Conservation (phyloP, 1,139 yeast species). For the Kodamaea sp. region DNA sequence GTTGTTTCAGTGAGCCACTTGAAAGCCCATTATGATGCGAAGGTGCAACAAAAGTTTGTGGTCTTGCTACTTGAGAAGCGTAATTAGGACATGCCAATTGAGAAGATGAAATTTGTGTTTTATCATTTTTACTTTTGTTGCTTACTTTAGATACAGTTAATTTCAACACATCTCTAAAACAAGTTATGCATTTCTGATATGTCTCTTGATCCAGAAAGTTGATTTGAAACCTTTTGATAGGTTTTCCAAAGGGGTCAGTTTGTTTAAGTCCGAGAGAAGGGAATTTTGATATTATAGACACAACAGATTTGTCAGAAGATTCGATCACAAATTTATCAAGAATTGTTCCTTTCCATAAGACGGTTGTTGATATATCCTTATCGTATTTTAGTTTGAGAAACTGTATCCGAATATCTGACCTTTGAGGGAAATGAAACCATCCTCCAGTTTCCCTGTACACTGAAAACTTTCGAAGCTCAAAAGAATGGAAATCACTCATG, state of each 20-base stretch:
- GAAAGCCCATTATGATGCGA: too few species aligned
- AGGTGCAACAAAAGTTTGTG: too few species aligned
- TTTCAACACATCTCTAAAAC: constrained; percentile 6
- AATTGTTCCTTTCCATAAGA: constrained; percentile 22
- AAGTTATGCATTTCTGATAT: constrained; percentile 10
- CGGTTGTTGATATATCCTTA: constrained; percentile 10
- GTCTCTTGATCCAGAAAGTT: constrained; percentile 7
- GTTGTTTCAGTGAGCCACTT: too few species aligned
- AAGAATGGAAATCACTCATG: constrained; percentile 8
- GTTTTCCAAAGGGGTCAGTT: constrained; percentile 16
- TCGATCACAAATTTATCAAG: constrained; percentile 17
- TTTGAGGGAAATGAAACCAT: constrained; percentile 29
- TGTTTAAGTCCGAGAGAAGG: constrained; percentile 28
- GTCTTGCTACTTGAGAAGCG: too few species aligned
- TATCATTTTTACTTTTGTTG: too few species aligned
- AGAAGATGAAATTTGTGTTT: too few species aligned
- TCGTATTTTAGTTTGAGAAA: constrained; percentile 11
- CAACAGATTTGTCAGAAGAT: constrained; percentile 10
- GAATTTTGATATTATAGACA: constrained; percentile 19
- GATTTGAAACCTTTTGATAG: constrained; percentile 16
- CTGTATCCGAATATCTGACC: constrained; percentile 22
- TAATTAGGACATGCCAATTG: too few species aligned
- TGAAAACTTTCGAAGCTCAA: constrained; percentile 12
- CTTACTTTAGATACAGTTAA: constrained; percentile 2
- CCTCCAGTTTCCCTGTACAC: constrained; percentile 6